Conservation (phyloP, 78 protist genomes). For the Diacronema lutheri region DNA sequence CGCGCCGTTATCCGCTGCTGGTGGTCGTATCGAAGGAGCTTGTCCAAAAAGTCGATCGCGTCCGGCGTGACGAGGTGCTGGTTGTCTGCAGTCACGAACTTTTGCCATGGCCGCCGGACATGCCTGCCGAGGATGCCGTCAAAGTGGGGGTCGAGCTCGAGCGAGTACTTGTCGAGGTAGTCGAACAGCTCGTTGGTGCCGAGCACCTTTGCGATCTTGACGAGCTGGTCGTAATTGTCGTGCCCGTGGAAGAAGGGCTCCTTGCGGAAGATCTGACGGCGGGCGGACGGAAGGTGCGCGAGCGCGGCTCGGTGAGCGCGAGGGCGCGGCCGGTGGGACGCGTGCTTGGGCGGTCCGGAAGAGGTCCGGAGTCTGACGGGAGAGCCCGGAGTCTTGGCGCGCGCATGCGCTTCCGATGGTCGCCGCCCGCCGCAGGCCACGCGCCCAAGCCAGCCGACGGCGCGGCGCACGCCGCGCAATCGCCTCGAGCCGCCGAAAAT, state of each 20-base stretch:
- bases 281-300: too few species aligned
- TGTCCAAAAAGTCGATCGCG: slow-evolving; percentile 93
- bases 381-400: too few species aligned
- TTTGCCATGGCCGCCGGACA: slow-evolving; percentile 68
- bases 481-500: too few species aligned
- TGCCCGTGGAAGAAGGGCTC: slow-evolving; percentile 99
- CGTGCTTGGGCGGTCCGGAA: too few species aligned
- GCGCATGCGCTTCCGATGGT: too few species aligned
- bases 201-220: slow-evolving; percentile 94
- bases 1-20: slow-evolving; percentile 62
- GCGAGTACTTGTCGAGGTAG: slow-evolving; percentile 79
- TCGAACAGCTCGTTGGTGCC: slow-evolving; percentile 93
- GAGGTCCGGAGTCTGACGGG: too few species aligned
- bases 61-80: slow-evolving; percentile 81
- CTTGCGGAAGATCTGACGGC: slow-evolving; percentile 87
- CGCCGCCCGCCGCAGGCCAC: too few species aligned
- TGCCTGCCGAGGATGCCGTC: slow-evolving; percentile 73
- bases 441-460: too few species aligned
- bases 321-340: too few species aligned
- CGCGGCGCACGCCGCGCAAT: too few species aligned
- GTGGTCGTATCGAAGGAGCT: slow-evolving; percentile 90
- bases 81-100: slow-evolving; percentile 71
- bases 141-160: slow-evolving; percentile 76
- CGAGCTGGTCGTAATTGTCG: slow-evolving; percentile 98
- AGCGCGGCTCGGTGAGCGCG: too few species aligned